phyloP scores from a whole-genome alignment of 2,329 filamentous ascomycete genomes.

The Hysterium pulicare region DNA sequence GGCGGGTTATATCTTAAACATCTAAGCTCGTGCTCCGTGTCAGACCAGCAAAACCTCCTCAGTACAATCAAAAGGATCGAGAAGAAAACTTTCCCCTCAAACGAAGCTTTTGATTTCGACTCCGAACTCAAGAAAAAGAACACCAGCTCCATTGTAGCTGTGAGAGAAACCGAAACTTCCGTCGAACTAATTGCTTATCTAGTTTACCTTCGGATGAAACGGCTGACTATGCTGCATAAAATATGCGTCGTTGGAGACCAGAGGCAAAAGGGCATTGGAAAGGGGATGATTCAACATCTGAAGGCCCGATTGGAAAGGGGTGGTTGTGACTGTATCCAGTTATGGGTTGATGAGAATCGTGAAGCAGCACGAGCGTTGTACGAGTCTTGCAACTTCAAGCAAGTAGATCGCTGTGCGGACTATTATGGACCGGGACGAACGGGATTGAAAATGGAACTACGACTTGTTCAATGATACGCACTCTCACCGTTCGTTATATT shows the following conservation, averaged over 20 bases:
- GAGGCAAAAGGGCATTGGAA: conserved; percentile 47
- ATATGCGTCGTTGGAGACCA: conserved; percentile 48
- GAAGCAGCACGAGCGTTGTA: conserved; percentile 46
- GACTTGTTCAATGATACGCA: conserved; percentile 10
- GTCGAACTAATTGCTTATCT: conserved; percentile 44
- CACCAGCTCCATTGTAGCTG: conserved; percentile 40
- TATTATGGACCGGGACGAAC: conserved; percentile 51
- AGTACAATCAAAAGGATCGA: conserved; percentile 37
- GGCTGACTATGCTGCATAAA: conserved; percentile 50
- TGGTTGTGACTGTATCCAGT: conserved; percentile 47
- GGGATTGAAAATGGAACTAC: conserved; percentile 34
- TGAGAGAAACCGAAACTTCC: conserved; percentile 12
- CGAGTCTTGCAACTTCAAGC: conserved; percentile 43
- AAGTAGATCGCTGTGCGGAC: conserved; percentile 44
- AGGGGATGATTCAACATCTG: conserved; percentile 44
- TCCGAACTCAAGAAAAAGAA: conserved; percentile 50
- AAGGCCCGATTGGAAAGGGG: conserved; percentile 42
- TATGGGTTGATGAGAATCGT: conserved; percentile 52
- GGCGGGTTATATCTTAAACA: no score
- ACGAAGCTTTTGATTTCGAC: conserved; percentile 49
- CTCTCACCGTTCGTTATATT: not conserved
- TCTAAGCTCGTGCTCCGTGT: not conserved
- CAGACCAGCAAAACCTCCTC: conserved; percentile 15
- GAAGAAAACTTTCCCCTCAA: conserved; percentile 50
- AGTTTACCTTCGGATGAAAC: conserved; percentile 45